Percentiles rank a stretch among this genome's conserved stretches.
Conservation (phyloP, 495 filamentous ascomycete genomes). For the Podospora pseudoanserina region DNA sequence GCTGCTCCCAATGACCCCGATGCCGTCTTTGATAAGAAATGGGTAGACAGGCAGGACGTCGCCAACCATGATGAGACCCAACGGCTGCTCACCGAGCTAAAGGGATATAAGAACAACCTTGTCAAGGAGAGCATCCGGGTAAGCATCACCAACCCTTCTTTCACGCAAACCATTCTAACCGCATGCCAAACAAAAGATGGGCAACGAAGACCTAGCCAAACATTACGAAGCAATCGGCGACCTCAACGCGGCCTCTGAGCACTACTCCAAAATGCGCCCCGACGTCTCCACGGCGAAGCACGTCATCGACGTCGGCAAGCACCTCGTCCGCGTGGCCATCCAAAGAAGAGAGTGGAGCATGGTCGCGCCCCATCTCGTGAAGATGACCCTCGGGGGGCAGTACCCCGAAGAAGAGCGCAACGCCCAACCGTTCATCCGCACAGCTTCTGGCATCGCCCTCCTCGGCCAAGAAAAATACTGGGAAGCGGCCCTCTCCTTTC, state of each 20-base stretch:
- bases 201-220: slow-evolving; percentile 47
- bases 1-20: slow-evolving; percentile 66
- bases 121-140: slow-evolving; percentile 97
- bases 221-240: slow-evolving; percentile 44
- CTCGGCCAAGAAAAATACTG: slow-evolving; percentile 61
- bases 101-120: slow-evolving; percentile 94
- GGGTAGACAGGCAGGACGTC: slow-evolving; percentile 61
- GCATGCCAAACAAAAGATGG: slow-evolving; percentile 35
- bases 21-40: slow-evolving; percentile 61
- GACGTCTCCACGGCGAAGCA: slow-evolving; percentile 46
- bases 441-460: slow-evolving; percentile 66
- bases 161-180: slow-evolving; percentile 4
- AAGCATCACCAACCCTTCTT: slow-evolving; percentile 10
- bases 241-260: slow-evolving; percentile 37
- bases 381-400: slow-evolving; percentile 52
- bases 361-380: slow-evolving; percentile 64
- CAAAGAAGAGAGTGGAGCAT: slow-evolving; percentile 45
- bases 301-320: slow-evolving; percentile 42
- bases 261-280: slow-evolving; percentile 44
- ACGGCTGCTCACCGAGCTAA: slow-evolving; percentile 75
- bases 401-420: slow-evolving; percentile 55
- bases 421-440: slow-evolving; percentile 60
- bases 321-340: slow-evolving; percentile 41
- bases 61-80: slow-evolving; percentile 64
- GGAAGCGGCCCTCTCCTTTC: slow-evolving; percentile 71